Conservation (phyloP, 164 flowering plant genomes). For the Magnolia changhungtana region DNA sequence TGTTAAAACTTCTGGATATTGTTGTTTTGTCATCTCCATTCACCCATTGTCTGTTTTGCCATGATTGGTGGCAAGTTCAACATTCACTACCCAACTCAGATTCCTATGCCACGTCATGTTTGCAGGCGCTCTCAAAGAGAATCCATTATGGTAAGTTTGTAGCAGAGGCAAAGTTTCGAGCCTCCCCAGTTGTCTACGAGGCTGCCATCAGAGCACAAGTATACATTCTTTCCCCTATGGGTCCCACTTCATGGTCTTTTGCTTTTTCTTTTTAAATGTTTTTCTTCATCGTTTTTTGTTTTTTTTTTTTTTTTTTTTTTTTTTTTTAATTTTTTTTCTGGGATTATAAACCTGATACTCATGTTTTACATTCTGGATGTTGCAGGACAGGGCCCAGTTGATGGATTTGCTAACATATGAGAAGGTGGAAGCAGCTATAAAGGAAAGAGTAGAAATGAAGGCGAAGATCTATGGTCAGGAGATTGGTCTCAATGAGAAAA, state of each 20-base stretch:
- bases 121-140: slow-evolving; percentile 86
- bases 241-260: background rate
- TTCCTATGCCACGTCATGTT: background rate
- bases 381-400: slow-evolving; percentile 58
- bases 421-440: slow-evolving; percentile 61
- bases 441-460: slow-evolving; percentile 75
- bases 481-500: slow-evolving; percentile 27
- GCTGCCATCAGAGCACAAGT: slow-evolving; percentile 78
- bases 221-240: slow-evolving; percentile 9
- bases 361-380: slow-evolving; percentile 2
- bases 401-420: slow-evolving; percentile 75
- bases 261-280: background rate
- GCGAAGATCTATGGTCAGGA: slow-evolving; percentile 67
- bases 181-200: slow-evolving; percentile 60
- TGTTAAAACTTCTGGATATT: too few species aligned
- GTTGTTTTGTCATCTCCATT: too few species aligned
- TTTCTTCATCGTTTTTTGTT: background rate
- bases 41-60: too few species aligned
- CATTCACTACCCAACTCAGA: background rate
- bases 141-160: slow-evolving; percentile 94
- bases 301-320: background rate
- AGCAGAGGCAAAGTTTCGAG: slow-evolving; percentile 84
- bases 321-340: background rate
- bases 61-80: too few species aligned
- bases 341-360: background rate